Evolutionary conservation across 2,329 filamentous ascomycete genomes (phyloP), one percentile per base, ranked within the genome.

Genomic region (Trichoderma gracile): DNA sequence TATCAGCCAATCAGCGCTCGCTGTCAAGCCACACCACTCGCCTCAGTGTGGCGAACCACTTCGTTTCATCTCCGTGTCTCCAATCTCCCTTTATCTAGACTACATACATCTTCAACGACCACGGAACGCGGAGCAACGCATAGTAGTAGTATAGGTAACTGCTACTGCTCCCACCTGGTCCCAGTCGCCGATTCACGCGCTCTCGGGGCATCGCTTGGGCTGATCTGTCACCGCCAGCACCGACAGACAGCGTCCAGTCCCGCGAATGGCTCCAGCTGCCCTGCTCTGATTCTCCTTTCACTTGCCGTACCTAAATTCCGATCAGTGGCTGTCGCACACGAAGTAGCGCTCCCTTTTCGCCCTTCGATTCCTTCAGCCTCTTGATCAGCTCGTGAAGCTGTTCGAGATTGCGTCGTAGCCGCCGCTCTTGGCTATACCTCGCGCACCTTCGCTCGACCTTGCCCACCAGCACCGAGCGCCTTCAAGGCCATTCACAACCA

Each of bases 1-100:
- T 17, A 42, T 25, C 8, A 14, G 21, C 45, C 33, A 52, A 52
- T 53, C 42, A 33, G 2, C 45, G 23, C 15, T 3, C 21, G 23
- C 49, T 8, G n/a, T 42, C 47, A 45, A 64, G 62, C 62, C 62
- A 64, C 62, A 59, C 33, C 53, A 64, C 46, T 42, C 46, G 62
- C 62, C 62, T 45, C 62, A 54, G n/a, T 64, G 62, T 64, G 62
- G 62, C 62, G 62, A 53, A 61, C 58, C 58, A 61, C 58, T 53
- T 61, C 58, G 58, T 61, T 57, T 58, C 53, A 64, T 47, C 63
- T 65, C 63, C 57, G 63, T 65, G 25, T 65, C 52, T 65, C 63
- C 42, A 65, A 61, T 65, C 63, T 65, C 57, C 50, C 55, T 43
- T 64, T 54, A 30, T 60, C 47, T 52, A n/a, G n/a, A n/a, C n/a